Evolutionary conservation across 2,329 filamentous ascomycete species (phyloP), one percentile per base, ranked within the genome.

Genomic region (Xylariaceae sp.): DNA sequence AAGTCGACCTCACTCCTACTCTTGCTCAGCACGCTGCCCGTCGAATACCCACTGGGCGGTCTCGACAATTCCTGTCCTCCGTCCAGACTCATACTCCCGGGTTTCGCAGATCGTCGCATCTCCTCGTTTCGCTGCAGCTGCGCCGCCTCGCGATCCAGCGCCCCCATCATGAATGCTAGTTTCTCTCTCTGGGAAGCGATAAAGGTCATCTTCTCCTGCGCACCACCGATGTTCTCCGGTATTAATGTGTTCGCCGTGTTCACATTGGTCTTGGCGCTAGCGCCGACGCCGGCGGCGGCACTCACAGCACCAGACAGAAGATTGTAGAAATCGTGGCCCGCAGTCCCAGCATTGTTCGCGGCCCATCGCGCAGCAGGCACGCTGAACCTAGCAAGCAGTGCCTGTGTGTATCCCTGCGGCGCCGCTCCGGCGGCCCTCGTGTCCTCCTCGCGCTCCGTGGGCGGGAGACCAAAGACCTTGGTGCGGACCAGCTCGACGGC

Each of bases 1-100:
- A 96, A 96, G 60, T 95, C 92, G 17, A 81, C 82, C 65, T 96
- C 90, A 66, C 89, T 95, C 56, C 84, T 83, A 63, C 88, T 92
- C 72, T 92, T 92, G 60, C 82, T 86, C 61, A 95, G 71, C 3
- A 75, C 82, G 53, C 77, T 79, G 60, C 69, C 69, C 44, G 67
- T 67, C 57, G 74, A 76, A 42, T 75, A 67, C n/a, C 76, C 74
- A 53, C 74, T 74, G 52, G 73, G 66, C 30, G 71, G 73, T 45
- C 76, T 70, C 53, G 75, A 59, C 42, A 75, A 69, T 19, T 62
- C 57, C 3, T 69, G 65, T 38, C 61, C 54, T 2, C 62, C 62
- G 45, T 67, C 65, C 1, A 64, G 47, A 38, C 57, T 66, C 55
- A 66, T 61, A 54, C 62, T 66, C 18, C 47, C 45, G 9, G 57